Conservation (phyloP, 495 filamentous ascomycete species). For the Amorphotheca resinae region DNA sequence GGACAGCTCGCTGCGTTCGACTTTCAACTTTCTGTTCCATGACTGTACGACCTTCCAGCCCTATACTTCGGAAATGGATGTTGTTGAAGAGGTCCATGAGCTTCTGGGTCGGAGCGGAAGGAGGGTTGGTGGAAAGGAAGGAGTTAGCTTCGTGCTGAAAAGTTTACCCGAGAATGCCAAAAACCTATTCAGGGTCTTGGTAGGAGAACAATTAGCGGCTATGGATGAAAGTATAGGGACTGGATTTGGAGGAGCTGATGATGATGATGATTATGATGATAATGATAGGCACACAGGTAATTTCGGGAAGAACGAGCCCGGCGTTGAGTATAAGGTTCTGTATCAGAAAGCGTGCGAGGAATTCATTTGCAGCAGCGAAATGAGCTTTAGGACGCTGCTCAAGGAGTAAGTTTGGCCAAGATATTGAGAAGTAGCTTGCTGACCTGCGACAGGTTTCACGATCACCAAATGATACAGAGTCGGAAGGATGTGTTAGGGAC, state of each 20-base stretch:
- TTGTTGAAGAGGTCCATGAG: conserved; percentile 77
- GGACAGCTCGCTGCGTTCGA: conserved; percentile 67
- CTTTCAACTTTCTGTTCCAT: conserved; percentile 81
- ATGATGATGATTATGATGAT: conserved; percentile 27
- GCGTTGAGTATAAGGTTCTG: conserved; percentile 77
- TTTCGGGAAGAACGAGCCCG: conserved; percentile 27
- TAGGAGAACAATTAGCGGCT: conserved; percentile 70
- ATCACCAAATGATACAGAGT: conserved; percentile 90
- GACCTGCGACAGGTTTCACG: conserved; percentile 55
- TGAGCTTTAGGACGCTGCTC: conserved; percentile 82
- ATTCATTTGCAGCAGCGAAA: conserved; percentile 92
- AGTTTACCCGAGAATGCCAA: conserved; percentile 86
- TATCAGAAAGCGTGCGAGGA: conserved; percentile 95
- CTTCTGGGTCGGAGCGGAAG: conserved; percentile 75
- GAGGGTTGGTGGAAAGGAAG: conserved; percentile 77
- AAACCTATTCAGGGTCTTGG: conserved; percentile 68
- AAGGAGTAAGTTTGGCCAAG: conserved; percentile 57
- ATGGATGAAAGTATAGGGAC: conserved; percentile 37
- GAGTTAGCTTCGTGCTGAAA: conserved; percentile 80
- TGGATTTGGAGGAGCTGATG: conserved; percentile 33
- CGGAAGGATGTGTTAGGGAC: conserved; percentile 74
- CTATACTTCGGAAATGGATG: conserved; percentile 55
- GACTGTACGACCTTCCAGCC: conserved; percentile 83
- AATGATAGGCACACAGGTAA: conserved; percentile 15
- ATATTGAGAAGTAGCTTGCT: conserved; percentile 11